These are phyloP conservation scores for Truncatella angustata DNA, from an alignment of 2,329 filamentous ascomycete genomes.

Conservation along the genomic window DNA sequence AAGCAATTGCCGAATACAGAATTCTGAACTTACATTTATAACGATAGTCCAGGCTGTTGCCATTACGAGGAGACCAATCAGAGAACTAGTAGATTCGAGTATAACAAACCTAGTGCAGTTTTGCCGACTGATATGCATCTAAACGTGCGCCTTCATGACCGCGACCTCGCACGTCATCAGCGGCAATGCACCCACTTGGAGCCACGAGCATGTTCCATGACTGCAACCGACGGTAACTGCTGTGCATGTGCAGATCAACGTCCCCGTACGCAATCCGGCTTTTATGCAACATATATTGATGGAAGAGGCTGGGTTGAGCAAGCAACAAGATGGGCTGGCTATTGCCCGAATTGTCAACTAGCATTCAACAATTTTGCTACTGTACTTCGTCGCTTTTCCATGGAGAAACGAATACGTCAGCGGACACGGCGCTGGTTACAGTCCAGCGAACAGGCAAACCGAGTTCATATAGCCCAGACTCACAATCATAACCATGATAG, in stretches of 20 bases:
- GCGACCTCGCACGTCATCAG: too few relatives aligned
- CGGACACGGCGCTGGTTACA: background rate
- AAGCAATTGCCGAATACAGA: too few relatives aligned
- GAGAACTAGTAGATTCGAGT: too few relatives aligned
- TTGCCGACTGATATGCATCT: too few relatives aligned
- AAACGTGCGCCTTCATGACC: too few relatives aligned
- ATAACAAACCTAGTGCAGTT: too few relatives aligned
- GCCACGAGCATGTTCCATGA: background rate
- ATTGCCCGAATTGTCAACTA: background rate
- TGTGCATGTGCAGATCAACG: slow-evolving; percentile 4
- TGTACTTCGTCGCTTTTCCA: background rate
- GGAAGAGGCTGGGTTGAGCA: background rate
- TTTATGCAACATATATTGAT: slow-evolving; percentile 1
- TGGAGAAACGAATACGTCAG: background rate
- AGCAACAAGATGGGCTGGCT: background rate
- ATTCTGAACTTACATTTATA: background rate
- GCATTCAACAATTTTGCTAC: too few relatives aligned
- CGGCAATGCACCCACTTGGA: background rate
- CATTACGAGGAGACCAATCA: background rate
- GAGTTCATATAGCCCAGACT: too few relatives aligned
- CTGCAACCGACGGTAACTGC: background rate
- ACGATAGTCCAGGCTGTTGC: background rate
- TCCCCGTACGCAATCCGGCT: background rate
- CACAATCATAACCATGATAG: too few relatives aligned
- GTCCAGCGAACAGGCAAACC: background rate